Evolutionary conservation across 805 yeast genomes (phyloP).

Genomic region (Wickerhamiella slavikovae): DNA sequence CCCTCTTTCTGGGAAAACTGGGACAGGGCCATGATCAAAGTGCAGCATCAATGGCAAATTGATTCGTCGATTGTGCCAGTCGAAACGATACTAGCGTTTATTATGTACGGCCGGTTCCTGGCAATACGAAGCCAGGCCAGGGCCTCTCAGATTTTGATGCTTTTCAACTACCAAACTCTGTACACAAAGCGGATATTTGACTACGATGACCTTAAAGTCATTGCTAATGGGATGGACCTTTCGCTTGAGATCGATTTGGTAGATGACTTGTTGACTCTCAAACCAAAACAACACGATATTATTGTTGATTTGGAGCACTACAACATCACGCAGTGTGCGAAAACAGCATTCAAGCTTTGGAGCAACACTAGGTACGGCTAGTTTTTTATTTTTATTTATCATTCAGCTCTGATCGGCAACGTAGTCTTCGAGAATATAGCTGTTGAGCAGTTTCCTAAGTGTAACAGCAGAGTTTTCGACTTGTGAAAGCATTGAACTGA

Average conservation of each 20-base stretch:
- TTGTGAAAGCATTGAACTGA: constrained; percentile 6
- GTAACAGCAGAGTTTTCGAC: constrained; percentile 8
- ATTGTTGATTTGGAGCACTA: too few species aligned
- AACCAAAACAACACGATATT: background rate
- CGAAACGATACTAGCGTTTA: background rate
- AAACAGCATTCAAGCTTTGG: too few species aligned
- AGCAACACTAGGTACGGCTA: too few species aligned
- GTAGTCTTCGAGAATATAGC: constrained; percentile 12
- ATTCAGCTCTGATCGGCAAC: constrained; percentile 1
- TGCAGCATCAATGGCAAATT: background rate
- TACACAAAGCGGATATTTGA: background rate
- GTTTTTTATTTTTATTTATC: too few species aligned
- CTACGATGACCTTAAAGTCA: background rate
- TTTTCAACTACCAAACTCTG: too few species aligned
- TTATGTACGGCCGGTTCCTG: background rate
- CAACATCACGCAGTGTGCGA: too few species aligned
- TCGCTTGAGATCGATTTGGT: constrained; percentile 2
- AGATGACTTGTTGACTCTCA: background rate
- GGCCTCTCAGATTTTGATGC: background rate
- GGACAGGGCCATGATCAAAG: background rate
- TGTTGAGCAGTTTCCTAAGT: constrained; percentile 9
- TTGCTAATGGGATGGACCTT: background rate
- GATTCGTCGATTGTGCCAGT: background rate
- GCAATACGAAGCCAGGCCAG: background rate
- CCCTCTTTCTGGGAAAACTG: background rate